Percentiles rank a stretch among this genome's conserved stretches.
These are phyloP conservation scores for Cymodocea nodosa DNA, from an alignment of 116 monocot genomes.

Conservation along the genomic window DNA sequence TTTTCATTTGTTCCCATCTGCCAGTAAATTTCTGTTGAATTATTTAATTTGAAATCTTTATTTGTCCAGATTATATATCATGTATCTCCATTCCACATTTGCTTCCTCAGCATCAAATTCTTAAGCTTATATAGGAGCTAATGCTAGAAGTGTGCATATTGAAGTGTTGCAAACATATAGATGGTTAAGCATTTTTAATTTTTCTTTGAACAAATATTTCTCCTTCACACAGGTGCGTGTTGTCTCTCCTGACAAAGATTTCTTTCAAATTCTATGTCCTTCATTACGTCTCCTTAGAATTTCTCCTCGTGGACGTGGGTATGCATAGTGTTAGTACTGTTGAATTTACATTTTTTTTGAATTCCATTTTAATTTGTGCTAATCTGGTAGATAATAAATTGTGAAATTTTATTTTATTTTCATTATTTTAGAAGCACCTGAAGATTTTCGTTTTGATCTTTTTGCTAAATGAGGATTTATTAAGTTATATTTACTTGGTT, in stretches of 20 bases:
- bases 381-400: no score
- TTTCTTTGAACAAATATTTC: background rate
- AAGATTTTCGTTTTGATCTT: background rate
- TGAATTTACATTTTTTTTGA: no score
- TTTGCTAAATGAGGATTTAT: slow-evolving; percentile 1
- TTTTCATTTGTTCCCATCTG: no score
- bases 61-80: no score
- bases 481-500: background rate
- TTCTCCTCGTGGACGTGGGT: slow-evolving; percentile 69
- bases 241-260: slow-evolving; percentile 98
- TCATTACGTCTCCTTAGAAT: slow-evolving; percentile 80
- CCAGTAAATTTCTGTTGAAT: no score
- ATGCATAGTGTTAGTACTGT: slow-evolving; percentile 10
- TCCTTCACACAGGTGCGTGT: slow-evolving; percentile 47
- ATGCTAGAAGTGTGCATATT: no score
- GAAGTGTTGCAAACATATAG: no score
- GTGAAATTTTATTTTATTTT: background rate
- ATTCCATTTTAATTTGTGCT: no score
- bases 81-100: no score
- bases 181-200: background rate
- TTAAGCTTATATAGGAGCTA: no score
- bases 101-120: no score
- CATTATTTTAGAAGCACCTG: background rate
- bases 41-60: no score
- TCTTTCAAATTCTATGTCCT: slow-evolving; percentile 88